Conservation (phyloP, 139 green algal species). For the Micractinium conductrix region DNA sequence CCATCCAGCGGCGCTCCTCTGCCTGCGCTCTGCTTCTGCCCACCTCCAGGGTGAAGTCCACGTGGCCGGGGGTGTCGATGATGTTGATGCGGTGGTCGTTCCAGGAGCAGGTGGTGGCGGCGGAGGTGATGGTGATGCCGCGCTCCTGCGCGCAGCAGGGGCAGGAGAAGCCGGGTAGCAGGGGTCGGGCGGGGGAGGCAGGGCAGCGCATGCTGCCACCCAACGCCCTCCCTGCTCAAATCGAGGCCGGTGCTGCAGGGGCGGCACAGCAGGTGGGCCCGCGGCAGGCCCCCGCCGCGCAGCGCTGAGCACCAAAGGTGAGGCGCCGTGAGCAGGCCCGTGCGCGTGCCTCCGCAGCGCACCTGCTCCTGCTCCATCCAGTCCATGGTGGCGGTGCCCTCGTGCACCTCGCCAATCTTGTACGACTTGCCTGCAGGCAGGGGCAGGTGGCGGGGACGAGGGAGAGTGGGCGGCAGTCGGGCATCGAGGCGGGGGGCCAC, state of each 20-base stretch:
- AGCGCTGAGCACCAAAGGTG: too few species aligned
- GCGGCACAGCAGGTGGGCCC: too few species aligned
- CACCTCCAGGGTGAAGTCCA: constrained; percentile 97
- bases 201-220: too few species aligned
- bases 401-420: constrained; percentile 99
- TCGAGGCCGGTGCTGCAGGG: too few species aligned
- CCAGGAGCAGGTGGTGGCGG: constrained; percentile 97
- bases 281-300: too few species aligned
- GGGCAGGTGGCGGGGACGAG: too few species aligned
- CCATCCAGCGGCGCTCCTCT: too few species aligned
- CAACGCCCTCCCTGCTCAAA: too few species aligned
- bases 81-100: constrained; percentile 98
- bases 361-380: constrained; percentile 94
- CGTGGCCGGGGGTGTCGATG: constrained; percentile 99
- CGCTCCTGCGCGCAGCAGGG: constrained; percentile 84
- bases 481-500: background rate
- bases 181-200: background rate
- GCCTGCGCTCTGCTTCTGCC: too few species aligned
- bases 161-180: background rate
- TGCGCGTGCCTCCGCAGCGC: too few species aligned
- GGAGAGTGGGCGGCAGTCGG: background rate
- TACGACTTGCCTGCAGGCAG: constrained; percentile 84
- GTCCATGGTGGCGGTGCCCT: constrained; percentile 99
- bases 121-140: constrained; percentile 99
- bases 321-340: too few species aligned